These are phyloP conservation scores for Sclerotinia minor DNA, from an alignment of 2,329 filamentous ascomycete genomes.

Conservation along the genomic window DNA sequence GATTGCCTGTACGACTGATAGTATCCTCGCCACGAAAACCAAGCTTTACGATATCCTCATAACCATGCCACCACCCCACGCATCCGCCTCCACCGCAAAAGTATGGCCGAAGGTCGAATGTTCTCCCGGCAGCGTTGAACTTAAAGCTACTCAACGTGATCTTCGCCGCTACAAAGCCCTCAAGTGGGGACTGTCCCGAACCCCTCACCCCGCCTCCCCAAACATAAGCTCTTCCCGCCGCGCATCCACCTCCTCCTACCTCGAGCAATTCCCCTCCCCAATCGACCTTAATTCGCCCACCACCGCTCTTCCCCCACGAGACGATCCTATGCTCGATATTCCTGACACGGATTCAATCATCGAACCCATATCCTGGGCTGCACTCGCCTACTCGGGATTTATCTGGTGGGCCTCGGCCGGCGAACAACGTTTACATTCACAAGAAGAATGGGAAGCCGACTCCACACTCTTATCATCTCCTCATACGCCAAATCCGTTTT, in stretches of 20 bases:
- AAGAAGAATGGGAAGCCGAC: conserved; percentile 60
- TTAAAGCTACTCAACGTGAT: conserved; percentile 90
- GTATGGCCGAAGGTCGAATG: conserved; percentile 76
- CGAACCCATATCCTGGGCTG: conserved; percentile 67
- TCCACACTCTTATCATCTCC: conserved; percentile 51
- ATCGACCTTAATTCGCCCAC: conserved; percentile 29
- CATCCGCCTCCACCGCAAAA: conserved; percentile 58
- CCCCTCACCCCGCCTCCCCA: conserved; percentile 30
- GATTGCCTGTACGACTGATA: conserved; percentile 95
- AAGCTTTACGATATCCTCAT: conserved; percentile 88
- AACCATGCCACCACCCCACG: conserved; percentile 68
- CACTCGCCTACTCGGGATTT: conserved; percentile 77
- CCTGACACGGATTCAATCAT: conserved; percentile 55
- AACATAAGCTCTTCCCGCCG: conserved; percentile 22
- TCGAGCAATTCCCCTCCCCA: conserved; percentile 31
- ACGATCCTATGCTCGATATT: conserved; percentile 48
- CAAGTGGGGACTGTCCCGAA: conserved; percentile 58
- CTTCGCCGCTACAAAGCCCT: conserved; percentile 75
- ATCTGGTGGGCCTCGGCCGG: conserved; percentile 90
- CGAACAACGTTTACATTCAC: conserved; percentile 63
- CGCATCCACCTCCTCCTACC: conserved; percentile 25
- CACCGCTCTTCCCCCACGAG: conserved; percentile 37
- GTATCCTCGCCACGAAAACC: conserved; percentile 82
- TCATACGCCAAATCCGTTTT: conserved; percentile 18
- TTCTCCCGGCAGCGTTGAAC: conserved; percentile 55